Base-by-base conservation (phyloP, 192 early-diverging fungal genomes). In the Backusella australiensis region DNA sequence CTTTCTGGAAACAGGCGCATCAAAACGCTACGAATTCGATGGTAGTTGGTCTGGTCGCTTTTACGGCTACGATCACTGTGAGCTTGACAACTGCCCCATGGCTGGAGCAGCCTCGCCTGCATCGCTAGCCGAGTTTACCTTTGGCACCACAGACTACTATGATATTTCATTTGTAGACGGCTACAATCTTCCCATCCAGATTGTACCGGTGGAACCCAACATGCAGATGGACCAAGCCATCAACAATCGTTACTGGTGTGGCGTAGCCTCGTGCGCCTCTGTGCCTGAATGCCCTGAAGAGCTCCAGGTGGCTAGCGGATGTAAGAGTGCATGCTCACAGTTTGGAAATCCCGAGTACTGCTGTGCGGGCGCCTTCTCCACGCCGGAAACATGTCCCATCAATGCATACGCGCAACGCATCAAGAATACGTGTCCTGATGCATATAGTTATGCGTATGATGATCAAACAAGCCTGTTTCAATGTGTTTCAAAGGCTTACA, bases 111-210 rank as follows among this genome's bases (percentile, higher is more conserved):
- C 21, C 17, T 12, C 6, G 0, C 80, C 80, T 32, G 80, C 76
- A 14, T 75, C 76, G 6, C 71, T 81, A 69, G 80, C 76, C 34
- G 80, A 81, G 72, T 81, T 81, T 32, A 75, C 73, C 4, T 78
- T 81, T 34, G 29, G 34, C 35, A 67, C 52, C 29, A 32, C 35
- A 0, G 72, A 78, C 32, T 82, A 66, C 36, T 82, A 82, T 52
- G 81, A 82, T 74, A 23, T 82, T 9, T 77, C 75, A 6, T 72
- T 79, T 73, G 81, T 82, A 36, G 81, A 82, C 34, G 81, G 81
- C 1, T 79, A 68, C 56, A 82, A 82, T 32, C 59, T 82, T 7
- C 81, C 81, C 2, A 34, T 82, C 44, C 23, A 52, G 15, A 82
- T 82, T 17, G 12, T 17, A n/a, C 81, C 81, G 6, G 41, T 59